phyloP scores from a whole-genome alignment of 768 basidiomycete species.

The Rubroboletus satanas region DNA sequence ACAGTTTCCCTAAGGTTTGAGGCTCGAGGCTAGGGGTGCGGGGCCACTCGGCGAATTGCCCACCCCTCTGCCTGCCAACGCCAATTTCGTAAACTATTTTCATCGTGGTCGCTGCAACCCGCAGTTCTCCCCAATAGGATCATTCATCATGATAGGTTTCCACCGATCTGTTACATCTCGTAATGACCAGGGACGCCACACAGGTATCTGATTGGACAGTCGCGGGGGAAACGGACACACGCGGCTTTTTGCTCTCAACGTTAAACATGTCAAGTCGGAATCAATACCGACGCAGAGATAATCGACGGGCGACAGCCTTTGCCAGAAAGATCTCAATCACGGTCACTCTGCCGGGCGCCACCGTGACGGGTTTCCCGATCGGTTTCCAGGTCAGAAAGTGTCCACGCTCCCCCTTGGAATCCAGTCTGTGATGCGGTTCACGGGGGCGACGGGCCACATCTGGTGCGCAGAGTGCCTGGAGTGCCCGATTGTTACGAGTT shows the following conservation, averaged over 20 bases:
- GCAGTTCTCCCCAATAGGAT: slow-evolving; percentile 18
- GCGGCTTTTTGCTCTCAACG: slow-evolving; percentile 7
- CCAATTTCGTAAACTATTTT: slow-evolving; percentile 17
- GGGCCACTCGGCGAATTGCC: slow-evolving; percentile 5
- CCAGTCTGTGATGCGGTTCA: slow-evolving; percentile 12
- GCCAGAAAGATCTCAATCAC: slow-evolving; percentile 13
- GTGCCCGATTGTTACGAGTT: slow-evolving; percentile 10
- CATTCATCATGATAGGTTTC: slow-evolving; percentile 21
- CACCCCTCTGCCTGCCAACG: slow-evolving; percentile 8
- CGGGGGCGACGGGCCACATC: slow-evolving; percentile 9
- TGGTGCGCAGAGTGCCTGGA: slow-evolving; percentile 12
- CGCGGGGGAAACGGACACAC: slow-evolving; percentile 24
- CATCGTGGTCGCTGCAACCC: slow-evolving; percentile 12
- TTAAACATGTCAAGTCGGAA: slow-evolving; percentile 24
- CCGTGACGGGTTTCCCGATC: slow-evolving; percentile 21
- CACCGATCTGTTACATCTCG: slow-evolving; percentile 16
- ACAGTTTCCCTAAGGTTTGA: slow-evolving; percentile 14
- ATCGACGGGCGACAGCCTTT: slow-evolving; percentile 15
- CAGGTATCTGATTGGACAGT: slow-evolving; percentile 19
- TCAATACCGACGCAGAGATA: slow-evolving; percentile 22
- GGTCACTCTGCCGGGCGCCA: slow-evolving; percentile 22
- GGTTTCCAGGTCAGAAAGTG: slow-evolving; percentile 18
- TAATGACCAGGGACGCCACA: slow-evolving; percentile 25
- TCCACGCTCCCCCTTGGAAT: slow-evolving; percentile 3
- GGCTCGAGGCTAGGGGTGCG: not conserved